phyloP scores from a whole-genome alignment of 2,329 filamentous ascomycete genomes.

The Myotisia sp. region DNA sequence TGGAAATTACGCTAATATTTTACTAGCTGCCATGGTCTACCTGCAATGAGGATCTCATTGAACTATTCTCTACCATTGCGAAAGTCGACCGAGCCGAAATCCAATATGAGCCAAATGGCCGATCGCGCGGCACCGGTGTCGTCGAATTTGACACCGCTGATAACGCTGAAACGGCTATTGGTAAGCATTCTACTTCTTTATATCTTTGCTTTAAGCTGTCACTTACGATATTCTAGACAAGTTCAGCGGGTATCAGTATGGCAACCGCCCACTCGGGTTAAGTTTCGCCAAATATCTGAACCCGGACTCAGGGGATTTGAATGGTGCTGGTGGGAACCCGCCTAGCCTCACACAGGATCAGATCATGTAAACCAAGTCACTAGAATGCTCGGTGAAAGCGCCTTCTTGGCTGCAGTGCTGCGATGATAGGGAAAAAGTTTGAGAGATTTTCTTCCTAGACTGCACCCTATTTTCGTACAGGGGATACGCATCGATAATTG shows the following conservation, averaged over 20 bases:
- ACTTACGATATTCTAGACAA: constrained; percentile 46
- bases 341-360: constrained; percentile 83
- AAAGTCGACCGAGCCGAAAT: constrained; percentile 99
- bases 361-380: constrained; percentile 97
- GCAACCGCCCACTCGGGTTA: constrained; percentile 80
- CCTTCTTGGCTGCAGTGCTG: too few species aligned
- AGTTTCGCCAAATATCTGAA: constrained; percentile 89
- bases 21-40: constrained; percentile 89
- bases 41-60: constrained; percentile 91
- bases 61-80: constrained; percentile 93
- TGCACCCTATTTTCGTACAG: too few species aligned
- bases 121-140: constrained; percentile 90
- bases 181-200: constrained; percentile 28
- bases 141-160: constrained; percentile 75
- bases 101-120: constrained; percentile 91
- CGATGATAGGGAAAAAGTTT: too few species aligned
- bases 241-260: constrained; percentile 96
- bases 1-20: not conserved
- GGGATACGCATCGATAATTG: too few species aligned
- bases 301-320: constrained; percentile 53
- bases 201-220: constrained; percentile 1
- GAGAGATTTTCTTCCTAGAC: too few species aligned
- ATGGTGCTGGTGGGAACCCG: constrained; percentile 39
- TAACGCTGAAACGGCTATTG: constrained; percentile 81
- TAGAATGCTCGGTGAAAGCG: too few species aligned